These are phyloP conservation scores for Sphagnum tenellum DNA, from an alignment of 225 moss, liverwort and hornwort genomes.

Conservation along the genomic window DNA sequence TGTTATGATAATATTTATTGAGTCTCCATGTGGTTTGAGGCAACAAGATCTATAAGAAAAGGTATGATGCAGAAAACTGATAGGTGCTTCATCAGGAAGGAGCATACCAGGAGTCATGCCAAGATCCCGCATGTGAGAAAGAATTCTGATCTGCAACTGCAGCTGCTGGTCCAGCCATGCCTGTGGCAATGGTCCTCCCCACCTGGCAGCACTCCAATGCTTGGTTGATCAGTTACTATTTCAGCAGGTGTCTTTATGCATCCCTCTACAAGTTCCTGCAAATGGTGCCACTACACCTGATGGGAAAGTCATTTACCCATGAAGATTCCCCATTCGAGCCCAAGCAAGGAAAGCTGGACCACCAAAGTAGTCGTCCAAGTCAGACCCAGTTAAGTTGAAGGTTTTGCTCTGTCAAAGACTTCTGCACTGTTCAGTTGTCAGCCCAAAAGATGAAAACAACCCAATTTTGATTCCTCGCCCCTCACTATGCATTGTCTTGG, in stretches of 20 bases:
- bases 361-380: slow-evolving; percentile 82
- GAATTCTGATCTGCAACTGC: slow-evolving; percentile 59
- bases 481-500: no score
- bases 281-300: no score
- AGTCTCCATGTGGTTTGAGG: no score
- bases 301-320: slow-evolving; percentile 31
- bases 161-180: slow-evolving; percentile 78
- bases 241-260: no score
- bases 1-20: no score
- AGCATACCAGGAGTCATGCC: slow-evolving; percentile 81
- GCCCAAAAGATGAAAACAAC: no score
- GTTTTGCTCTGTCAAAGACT: slow-evolving; percentile 37
- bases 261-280: no score
- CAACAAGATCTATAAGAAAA: no score
- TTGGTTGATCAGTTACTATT: no score
- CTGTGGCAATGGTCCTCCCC: slow-evolving; percentile 89
- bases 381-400: slow-evolving; percentile 63
- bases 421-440: slow-evolving; percentile 6
- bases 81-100: not conserved
- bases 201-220: slow-evolving; percentile 20
- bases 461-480: no score
- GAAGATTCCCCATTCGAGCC: slow-evolving; percentile 91
- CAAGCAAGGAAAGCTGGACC: slow-evolving; percentile 92
- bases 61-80: no score
- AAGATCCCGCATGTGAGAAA: slow-evolving; percentile 64